Evolutionary conservation across 106 monocot species (phyloP), one percentile per base, ranked within the genome.

Genomic region (Dioscorea alata): DNA sequence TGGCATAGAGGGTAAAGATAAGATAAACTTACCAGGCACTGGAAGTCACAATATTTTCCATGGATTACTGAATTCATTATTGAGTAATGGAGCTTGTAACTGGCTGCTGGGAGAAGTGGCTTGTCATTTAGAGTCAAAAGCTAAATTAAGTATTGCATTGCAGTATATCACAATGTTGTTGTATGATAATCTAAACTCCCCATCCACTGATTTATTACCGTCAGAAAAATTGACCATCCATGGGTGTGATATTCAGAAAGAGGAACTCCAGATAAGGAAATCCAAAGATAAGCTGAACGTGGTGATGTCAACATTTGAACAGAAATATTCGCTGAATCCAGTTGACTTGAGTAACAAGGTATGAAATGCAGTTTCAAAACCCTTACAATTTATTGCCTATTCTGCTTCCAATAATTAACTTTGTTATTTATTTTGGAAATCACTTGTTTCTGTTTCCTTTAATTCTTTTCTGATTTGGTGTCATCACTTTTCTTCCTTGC

Each of bases 331-430:
- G 33, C 33, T 97, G 61, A 74, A 87, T 49, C 23, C 70, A 50
- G 63, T 12, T 70, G 84, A 85, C 61, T 69, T 97, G 62, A 70
- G 73, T 68, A 78, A 85, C 61, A 81, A 79, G 92, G 97, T 97
- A 86, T 66, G 54, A n/a, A 23, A 28, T 50, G 18, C 51, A 56
- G 48, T 23, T 34, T 6, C 23, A 31, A 32, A 24, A 20, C 28
- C 19, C 49, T 21, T 35, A 24, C 65, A 28, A 60, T 73, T 34
- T 33, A 21, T 58, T n/a, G n/a, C 28, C 51, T 15, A 7, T 51
- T 51, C 20, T 34, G 34, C 7, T 34, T 34, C 3, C 33, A 60
- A 71, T 8, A 12, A 16, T 7, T n/a, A 2, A 51, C 31, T 66
- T 23, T 54, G 15, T 54, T 54, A 18, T 54, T 19, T 54, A 8